A percentile compares a stretch with the other conserved stretches of the same genome.
phyloP scores from a whole-genome alignment of 2,329 filamentous ascomycete genomes.

The Aureobasidium sp. region DNA sequence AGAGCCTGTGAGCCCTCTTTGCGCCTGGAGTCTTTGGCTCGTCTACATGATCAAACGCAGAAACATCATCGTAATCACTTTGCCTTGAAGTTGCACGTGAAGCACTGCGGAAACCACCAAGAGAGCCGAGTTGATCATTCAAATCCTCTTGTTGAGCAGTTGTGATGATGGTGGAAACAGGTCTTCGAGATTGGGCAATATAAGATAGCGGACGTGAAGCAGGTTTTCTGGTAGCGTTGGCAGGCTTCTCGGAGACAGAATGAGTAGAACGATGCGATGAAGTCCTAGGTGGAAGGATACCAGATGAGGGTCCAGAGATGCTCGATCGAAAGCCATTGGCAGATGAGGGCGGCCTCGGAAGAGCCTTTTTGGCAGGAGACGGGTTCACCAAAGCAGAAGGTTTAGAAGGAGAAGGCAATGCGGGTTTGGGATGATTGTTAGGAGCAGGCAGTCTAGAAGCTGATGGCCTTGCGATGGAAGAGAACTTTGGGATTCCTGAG shows the following conservation, averaged over 20 bases:
- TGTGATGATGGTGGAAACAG: not conserved
- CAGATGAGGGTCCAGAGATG: not conserved
- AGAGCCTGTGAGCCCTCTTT: constrained; percentile 43
- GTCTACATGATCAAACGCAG: constrained; percentile 18
- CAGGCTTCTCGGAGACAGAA: not conserved
- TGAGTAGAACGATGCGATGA: constrained; percentile 6
- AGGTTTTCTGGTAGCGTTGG: not conserved
- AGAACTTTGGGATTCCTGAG: constrained; percentile 13
- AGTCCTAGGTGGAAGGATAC: constrained; percentile 3
- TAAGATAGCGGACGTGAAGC: constrained; percentile 6
- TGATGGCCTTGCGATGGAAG: constrained; percentile 17
- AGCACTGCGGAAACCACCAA: constrained; percentile 38
- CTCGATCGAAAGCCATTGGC: constrained; percentile 18
- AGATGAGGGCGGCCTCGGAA: constrained; percentile 2
- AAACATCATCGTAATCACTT: constrained; percentile 27
- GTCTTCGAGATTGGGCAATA: constrained; percentile 5
- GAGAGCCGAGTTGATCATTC: constrained; percentile 36
- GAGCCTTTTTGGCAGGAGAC: constrained; percentile 4
- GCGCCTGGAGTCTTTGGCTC: constrained; percentile 19
- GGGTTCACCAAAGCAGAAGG: not conserved
- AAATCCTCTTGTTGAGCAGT: constrained; percentile 24
- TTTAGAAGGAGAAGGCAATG: constrained; percentile 7
- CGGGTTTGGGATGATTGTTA: constrained; percentile 1
- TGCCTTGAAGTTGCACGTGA: constrained; percentile 37
- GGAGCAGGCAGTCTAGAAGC: constrained; percentile 15